Evolutionary conservation across 768 basidiomycete species (phyloP).

Genomic region (Austroboletus festivus): DNA sequence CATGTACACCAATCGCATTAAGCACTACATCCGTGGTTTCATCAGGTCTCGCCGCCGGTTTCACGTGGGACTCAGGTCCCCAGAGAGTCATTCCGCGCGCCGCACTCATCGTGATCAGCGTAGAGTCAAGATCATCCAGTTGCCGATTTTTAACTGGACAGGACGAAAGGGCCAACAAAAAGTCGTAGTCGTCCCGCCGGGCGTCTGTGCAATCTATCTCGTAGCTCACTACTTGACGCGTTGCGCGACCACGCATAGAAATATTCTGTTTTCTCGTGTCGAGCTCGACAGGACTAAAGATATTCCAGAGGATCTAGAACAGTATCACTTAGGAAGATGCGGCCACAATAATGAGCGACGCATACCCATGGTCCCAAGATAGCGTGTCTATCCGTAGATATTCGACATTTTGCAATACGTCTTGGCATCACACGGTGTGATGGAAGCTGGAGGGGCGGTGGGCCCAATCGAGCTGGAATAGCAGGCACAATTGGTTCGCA

Average conservation of each 20-base stretch:
- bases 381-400: constrained; percentile 51
- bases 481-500: constrained; percentile 34
- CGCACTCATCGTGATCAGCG: constrained; percentile 43
- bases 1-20: background rate
- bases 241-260: constrained; percentile 34
- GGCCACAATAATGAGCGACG: background rate
- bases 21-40: background rate
- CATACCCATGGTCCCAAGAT: constrained; percentile 55
- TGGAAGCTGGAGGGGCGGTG: constrained; percentile 44
- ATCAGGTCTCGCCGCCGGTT: background rate
- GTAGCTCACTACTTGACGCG: constrained; percentile 14
- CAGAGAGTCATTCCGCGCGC: constrained; percentile 51
- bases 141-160: constrained; percentile 39
- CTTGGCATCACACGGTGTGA: constrained; percentile 48
- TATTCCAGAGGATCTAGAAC: constrained; percentile 44
- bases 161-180: constrained; percentile 41
- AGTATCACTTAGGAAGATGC: constrained; percentile 3
- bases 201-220: constrained; percentile 14
- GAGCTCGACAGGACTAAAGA: constrained; percentile 37
- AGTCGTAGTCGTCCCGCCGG: constrained; percentile 49
- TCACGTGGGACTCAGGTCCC: constrained; percentile 21
- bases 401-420: constrained; percentile 41
- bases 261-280: constrained; percentile 43
- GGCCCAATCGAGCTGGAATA: constrained; percentile 31
- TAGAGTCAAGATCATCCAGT: constrained; percentile 48